Base-by-base conservation (phyloP, 257 asterid genomes). In the Solanum ossicruentum region DNA sequence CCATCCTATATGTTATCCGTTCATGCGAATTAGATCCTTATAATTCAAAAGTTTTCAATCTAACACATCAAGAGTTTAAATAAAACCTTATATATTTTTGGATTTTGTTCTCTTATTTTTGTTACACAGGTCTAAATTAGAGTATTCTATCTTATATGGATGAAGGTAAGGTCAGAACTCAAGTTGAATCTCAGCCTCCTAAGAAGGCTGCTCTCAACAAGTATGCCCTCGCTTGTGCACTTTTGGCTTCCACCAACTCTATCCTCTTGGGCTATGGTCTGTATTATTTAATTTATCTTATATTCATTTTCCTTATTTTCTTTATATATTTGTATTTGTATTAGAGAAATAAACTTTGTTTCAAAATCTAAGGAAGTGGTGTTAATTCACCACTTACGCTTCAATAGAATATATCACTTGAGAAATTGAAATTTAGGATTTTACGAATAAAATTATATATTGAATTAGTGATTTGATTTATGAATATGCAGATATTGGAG, bases 191-290 rank as follows among this genome's bases (percentile, higher is more conserved):
- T 82, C 84, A 51, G 63, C 39, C 75, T 60, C 70, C 10, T 55
- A 47, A 63, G 39, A 17, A 32, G 52, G 20, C 16, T 82, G 83
- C 89, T 36, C 82, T 92, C 67, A 95, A 92, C 93, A 93, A 86
- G 28, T 92, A 86, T 73, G 96, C 98, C 12, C 90, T 95, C 12
- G 93, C 90, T 10, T 93, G 97, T 65, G 98, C 98, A 43, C 72
- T 95, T 79, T 85, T 95, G 89, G 98, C 98, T 32, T 95, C 98
- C 82, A 91, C 98, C 67, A 95, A 91, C 85, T 95, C 98, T 39
- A 93, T 93, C 87, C 95, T 95, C 57, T 83, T 95, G 85, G 98
- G 98, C 26, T 95, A 95, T 73, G 97, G 98, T 93, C 85, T 85
- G 65, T 47, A 66, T 65, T 26, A 8, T 47, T 60, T 10, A n/a